Evolutionary conservation across 2,329 filamentous ascomycete genomes (phyloP).

Genomic region (Aspergillus bombycis): DNA sequence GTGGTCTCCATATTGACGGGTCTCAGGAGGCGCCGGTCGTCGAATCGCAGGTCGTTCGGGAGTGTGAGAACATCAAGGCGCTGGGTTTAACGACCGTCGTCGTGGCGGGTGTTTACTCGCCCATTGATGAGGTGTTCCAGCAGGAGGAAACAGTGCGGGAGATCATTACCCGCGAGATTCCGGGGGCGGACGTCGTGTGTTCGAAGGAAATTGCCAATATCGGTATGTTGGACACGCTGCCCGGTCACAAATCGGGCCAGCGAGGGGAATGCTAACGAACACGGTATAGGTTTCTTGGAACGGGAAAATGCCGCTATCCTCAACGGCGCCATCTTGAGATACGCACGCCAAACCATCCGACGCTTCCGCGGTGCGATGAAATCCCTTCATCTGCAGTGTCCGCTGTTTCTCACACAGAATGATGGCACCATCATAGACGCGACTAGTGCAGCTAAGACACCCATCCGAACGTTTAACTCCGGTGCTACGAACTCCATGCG

Average conservation of each 20-base stretch:
- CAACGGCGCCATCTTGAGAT: constrained; percentile 53
- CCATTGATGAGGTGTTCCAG: not conserved
- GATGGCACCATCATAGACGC: constrained; percentile 55
- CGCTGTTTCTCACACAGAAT: constrained; percentile 57
- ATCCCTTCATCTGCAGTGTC: constrained; percentile 40
- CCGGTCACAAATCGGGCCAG: constrained; percentile 45
- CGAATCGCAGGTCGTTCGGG: not conserved
- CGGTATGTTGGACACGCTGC: not conserved
- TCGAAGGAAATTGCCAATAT: not conserved
- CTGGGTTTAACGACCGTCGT: not conserved
- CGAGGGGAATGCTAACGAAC: too few species aligned
- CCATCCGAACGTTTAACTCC: constrained; percentile 56
- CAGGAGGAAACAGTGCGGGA: not conserved
- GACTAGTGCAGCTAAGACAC: constrained; percentile 50
- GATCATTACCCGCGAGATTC: not conserved
- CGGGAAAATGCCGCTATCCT: constrained; percentile 57
- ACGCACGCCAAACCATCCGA: too few species aligned
- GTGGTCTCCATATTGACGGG: not conserved
- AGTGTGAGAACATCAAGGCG: not conserved
- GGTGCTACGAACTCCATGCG: constrained; percentile 59
- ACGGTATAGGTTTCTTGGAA: constrained; percentile 47
- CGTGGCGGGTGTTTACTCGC: not conserved
- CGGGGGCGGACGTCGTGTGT: not conserved
- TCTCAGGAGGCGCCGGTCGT: not conserved
- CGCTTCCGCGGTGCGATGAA: constrained; percentile 50